A percentile compares a stretch with the other conserved stretches of the same genome.
Evolutionary conservation across 331 rosid species (phyloP).

Genomic region (Malus hybrid): DNA sequence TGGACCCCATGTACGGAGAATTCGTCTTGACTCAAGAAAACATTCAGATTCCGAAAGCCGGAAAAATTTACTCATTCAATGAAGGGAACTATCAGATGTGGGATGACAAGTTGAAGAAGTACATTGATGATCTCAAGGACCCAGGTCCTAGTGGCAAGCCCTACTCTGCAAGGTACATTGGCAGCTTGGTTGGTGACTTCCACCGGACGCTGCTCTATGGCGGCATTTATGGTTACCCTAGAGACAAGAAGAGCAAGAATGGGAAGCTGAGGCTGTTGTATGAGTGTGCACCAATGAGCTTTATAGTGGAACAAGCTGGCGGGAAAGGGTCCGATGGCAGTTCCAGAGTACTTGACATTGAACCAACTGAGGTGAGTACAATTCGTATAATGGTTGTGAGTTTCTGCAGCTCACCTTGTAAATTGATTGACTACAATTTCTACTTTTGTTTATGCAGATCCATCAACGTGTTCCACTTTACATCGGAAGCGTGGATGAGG

Average conservation of each 20-base stretch:
- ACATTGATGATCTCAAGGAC: slow-evolving; percentile 80
- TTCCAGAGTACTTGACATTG: slow-evolving; percentile 78
- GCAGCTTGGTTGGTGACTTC: slow-evolving; percentile 91
- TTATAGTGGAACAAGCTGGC: slow-evolving; percentile 93
- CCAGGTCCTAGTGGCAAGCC: slow-evolving; percentile 92
- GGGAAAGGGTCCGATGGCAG: slow-evolving; percentile 95
- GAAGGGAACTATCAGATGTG: slow-evolving; percentile 94
- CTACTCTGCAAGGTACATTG: slow-evolving; percentile 88
- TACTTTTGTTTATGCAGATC: slow-evolving; percentile 35
- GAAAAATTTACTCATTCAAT: slow-evolving; percentile 83
- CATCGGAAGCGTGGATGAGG: slow-evolving; percentile 85
- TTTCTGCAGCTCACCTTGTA: background rate
- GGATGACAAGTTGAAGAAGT: slow-evolving; percentile 90
- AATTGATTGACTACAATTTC: slow-evolving; percentile 2
- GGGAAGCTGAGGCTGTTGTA: slow-evolving; percentile 91
- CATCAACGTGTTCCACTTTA: slow-evolving; percentile 93
- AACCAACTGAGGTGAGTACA: slow-evolving; percentile 66
- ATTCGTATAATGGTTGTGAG: background rate
- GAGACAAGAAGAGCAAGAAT: slow-evolving; percentile 92
- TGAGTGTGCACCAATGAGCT: slow-evolving; percentile 99
- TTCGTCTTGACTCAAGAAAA: slow-evolving; percentile 81
- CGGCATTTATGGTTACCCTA: slow-evolving; percentile 93
- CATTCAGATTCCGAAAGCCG: slow-evolving; percentile 73
- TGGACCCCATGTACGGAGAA: slow-evolving; percentile 92
- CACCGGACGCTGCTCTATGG: slow-evolving; percentile 87